Evolutionary conservation across 169 alveolate genomes (phyloP), one percentile per base, ranked within the genome.

Genomic region (Plasmodium falciparum): DNA sequence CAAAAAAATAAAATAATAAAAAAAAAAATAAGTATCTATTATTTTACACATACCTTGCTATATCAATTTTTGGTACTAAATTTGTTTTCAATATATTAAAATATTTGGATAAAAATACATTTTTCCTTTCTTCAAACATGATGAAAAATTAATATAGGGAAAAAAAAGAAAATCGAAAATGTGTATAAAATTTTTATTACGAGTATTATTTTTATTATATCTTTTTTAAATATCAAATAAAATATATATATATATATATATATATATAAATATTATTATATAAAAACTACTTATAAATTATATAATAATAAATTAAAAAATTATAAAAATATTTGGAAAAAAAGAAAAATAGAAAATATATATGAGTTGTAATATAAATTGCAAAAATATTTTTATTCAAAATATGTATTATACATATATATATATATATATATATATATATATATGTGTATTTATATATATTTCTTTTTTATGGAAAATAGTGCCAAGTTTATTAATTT

Each of bases 1-100:
- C 11, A 7, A n/a, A 56, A 56, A 56, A 12, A 56, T 15, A 56
- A 56, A 56, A 56, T 56, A 56, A 56, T 56, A 9, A 52, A 52
- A 52, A 52, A 52, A 52, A 56, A 24, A 24, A 24, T n/a, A 12
- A 56, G 22, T 47, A 20, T 43, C 50, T 20, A 72, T 6, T 22
- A 54, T 47, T 43, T 7, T 45, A 72, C 33, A 72, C 47, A 67
- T 80, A 80, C 90, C 73, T 66, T 80, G 90, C 61, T 69, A 80
- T 58, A n/a, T 33, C 73, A 54, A 80, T 17, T 52, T 61, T 66
- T 80, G 90, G 90, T 2, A 67, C 63, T 56, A 80, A 52, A 72
- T 58, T 80, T 3, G 11, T 69, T 69, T 80, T 80, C 33, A 80
- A 56, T 56, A 63, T 39, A 67, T 69, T 80, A 45, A 67, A 80